These are phyloP conservation scores for Solanum sitiens DNA, from an alignment of 257 asterid species.

Conservation along the genomic window DNA sequence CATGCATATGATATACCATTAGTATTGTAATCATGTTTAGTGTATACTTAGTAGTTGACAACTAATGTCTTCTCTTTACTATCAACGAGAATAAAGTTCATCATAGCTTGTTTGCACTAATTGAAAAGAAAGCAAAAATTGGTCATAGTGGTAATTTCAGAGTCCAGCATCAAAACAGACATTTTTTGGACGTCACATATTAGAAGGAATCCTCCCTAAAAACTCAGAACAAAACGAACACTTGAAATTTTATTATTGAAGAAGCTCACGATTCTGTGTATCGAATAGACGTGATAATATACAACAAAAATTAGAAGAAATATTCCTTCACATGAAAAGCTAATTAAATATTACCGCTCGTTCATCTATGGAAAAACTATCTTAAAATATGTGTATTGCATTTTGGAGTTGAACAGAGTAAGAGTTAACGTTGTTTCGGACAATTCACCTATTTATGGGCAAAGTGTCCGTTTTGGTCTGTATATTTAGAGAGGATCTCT, in stretches of 20 bases:
- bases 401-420: not conserved
- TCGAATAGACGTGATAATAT: not conserved
- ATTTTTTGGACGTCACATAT: not conserved
- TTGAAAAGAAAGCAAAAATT: not conserved
- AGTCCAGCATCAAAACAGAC: not conserved
- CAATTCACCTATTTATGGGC: not conserved
- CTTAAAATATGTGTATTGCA: not conserved
- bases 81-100: not conserved
- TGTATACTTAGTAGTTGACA: not conserved
- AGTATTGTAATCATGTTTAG: constrained; percentile 2
- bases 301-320: no score
- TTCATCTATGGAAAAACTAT: not conserved
- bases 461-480: not conserved
- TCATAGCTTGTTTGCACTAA: not conserved
- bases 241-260: not conserved
- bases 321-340: not conserved
- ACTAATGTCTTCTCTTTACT: not conserved
- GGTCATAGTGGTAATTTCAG: not conserved
- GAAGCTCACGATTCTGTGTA: not conserved
- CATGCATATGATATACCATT: constrained; percentile 2
- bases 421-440: not conserved
- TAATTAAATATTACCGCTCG: no score
- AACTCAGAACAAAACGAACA: not conserved
- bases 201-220: not conserved
- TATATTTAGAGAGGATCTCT: not conserved